Conservation (phyloP, 345 rosid genomes). For the Geranium brycei region DNA sequence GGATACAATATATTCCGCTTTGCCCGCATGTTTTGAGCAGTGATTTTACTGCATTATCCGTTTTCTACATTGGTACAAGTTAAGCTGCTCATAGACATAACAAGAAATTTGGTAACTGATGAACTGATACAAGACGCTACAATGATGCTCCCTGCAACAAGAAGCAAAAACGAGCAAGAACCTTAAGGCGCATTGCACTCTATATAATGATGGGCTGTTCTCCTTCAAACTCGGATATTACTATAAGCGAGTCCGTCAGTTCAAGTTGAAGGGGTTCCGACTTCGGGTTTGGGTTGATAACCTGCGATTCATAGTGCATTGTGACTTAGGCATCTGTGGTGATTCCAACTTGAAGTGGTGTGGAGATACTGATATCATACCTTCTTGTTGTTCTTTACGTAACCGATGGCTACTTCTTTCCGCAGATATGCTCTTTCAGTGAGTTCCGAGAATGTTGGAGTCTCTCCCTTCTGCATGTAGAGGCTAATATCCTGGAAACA, state of each 20-base stretch:
- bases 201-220: conserved; percentile 31
- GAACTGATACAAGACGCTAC: not conserved
- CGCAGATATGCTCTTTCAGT: conserved; percentile 69
- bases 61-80: too few species aligned
- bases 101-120: too few species aligned
- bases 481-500: conserved; percentile 52
- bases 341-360: not conserved
- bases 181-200: not conserved
- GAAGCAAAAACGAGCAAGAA: not conserved
- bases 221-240: conserved; percentile 90
- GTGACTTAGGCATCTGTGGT: too few species aligned
- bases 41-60: too few species aligned
- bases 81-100: too few species aligned
- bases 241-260: conserved; percentile 56
- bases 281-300: conserved; percentile 66
- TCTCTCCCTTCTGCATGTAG: conserved; percentile 77
- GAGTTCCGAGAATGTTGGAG: conserved; percentile 65
- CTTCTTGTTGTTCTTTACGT: conserved; percentile 58
- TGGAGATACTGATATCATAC: conserved; percentile 13
- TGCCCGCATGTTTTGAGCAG: too few species aligned
- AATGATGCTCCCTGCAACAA: not conserved
- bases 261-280: conserved; percentile 42
- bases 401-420: conserved; percentile 83
- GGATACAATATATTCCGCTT: too few species aligned
- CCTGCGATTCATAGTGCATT: conserved; percentile 29